Percentiles rank a stretch among this genome's conserved stretches.
These are phyloP conservation scores for Chrysanthemum makinoi DNA, from an alignment of 129 eudicot species.

Conservation along the genomic window DNA sequence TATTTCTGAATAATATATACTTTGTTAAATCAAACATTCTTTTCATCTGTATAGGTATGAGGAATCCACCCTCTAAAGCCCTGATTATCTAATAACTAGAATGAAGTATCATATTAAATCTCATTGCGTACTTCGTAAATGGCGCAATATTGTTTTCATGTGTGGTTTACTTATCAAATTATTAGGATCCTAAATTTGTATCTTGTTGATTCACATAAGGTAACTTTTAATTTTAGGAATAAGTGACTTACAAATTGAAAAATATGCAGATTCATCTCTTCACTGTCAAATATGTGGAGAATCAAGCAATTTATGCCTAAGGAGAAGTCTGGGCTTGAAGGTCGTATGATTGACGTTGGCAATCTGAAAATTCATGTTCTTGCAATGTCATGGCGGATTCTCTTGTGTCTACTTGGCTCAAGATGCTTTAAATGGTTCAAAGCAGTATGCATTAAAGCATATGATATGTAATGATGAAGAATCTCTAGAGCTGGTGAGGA, in stretches of 20 bases:
- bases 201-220: slow-evolving; percentile 5
- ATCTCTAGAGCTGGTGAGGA: slow-evolving; percentile 74
- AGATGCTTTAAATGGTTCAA: slow-evolving; percentile 80
- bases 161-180: background rate
- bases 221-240: background rate
- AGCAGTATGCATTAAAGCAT: slow-evolving; percentile 95
- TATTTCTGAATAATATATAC: background rate
- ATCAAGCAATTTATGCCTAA: slow-evolving; percentile 80
- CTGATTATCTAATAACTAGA: background rate
- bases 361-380: slow-evolving; percentile 81
- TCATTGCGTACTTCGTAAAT: background rate
- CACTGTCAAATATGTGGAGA: slow-evolving; percentile 68
- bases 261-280: slow-evolving; percentile 23
- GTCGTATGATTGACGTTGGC: slow-evolving; percentile 83
- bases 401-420: slow-evolving; percentile 91
- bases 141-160: background rate
- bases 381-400: slow-evolving; percentile 90
- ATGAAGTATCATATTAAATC: background rate
- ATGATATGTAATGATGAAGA: slow-evolving; percentile 94
- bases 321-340: slow-evolving; percentile 92
- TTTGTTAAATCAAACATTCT: background rate
- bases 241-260: slow-evolving; percentile 1
- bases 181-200: slow-evolving; percentile 1
- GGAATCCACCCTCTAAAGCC: background rate
- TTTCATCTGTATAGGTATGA: background rate